Base-by-base conservation (phyloP, 2,329 filamentous ascomycete species). In the Trichoderma sp. region DNA sequence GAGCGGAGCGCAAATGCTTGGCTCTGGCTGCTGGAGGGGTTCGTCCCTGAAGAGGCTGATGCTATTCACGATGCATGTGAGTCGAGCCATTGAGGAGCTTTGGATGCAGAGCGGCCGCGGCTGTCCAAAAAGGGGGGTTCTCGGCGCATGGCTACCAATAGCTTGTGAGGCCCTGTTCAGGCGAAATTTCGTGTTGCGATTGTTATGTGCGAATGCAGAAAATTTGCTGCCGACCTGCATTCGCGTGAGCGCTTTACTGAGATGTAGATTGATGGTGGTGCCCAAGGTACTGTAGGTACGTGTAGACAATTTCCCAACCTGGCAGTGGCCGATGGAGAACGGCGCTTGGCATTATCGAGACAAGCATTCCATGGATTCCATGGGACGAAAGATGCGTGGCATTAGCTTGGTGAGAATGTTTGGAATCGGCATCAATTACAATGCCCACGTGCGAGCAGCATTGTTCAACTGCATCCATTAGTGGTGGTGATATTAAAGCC, bases 201-300 rank as follows among this genome's bases (percentile, higher is more conserved):
- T 37, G 55, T 49, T 52, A 49, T 64, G 61, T 64, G 61, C 47
- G 35, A 56, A 64, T 56, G 49, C 10, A 49, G 55, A 43, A 13
- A 5, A 5, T 5, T 33, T 57, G 29, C 24, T n/a, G 31, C 57
- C 40, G 52, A 52, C 63, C 33, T 33, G 40, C 53, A 49, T 58
- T 29, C 37, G 27, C 16, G 64, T 37, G 55, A 40, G 40, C 55
- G 33, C 29, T 58, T 29, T 40, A 29, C 59, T 52, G 64, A 52
- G 55, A 49, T 57, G 62, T 35, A 58, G 61, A 19, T 19, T 29
- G 37, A 53, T 29, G 60, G 60, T 64, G 33, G 33, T 64, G 33
- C 49, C 61, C 2, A 40, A 5, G 37, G 37, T n/a, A n/a, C n/a
- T n/a, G n/a, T 40, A 43, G 40, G 40, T 56, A 35, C 33, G 5